phyloP scores from a whole-genome alignment of 345 rosid species.

The Nephelium lappaceum region DNA sequence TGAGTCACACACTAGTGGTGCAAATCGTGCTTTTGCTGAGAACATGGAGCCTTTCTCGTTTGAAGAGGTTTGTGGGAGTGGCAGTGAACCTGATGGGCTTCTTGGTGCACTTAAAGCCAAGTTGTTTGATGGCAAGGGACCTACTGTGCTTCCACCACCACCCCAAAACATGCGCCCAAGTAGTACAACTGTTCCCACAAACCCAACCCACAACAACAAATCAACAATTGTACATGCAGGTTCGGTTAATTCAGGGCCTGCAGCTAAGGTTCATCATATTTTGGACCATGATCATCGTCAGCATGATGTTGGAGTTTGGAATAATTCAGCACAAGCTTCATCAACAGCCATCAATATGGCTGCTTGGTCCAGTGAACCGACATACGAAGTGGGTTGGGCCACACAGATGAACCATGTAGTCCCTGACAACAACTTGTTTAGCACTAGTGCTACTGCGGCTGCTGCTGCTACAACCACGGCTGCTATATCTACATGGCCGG shows the following conservation, averaged over 20 bases:
- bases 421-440: slow-evolving; percentile 20
- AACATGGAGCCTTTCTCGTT: slow-evolving; percentile 49
- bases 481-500: slow-evolving; percentile 29
- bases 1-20: slow-evolving; percentile 5
- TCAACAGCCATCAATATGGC: slow-evolving; percentile 15
- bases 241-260: slow-evolving; percentile 1
- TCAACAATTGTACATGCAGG: slow-evolving; percentile 1
- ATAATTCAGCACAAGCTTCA: slow-evolving; percentile 17
- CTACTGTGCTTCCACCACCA: slow-evolving; percentile 11
- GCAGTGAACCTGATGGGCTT: slow-evolving; percentile 42
- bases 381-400: slow-evolving; percentile 34
- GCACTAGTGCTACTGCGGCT: background rate
- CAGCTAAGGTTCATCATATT: slow-evolving; percentile 6
- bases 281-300: slow-evolving; percentile 20
- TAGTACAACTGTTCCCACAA: too few species aligned
- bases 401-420: slow-evolving; percentile 27
- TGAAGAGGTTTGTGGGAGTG: slow-evolving; percentile 45
- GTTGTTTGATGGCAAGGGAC: slow-evolving; percentile 45
- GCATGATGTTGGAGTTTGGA: slow-evolving; percentile 27
- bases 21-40: slow-evolving; percentile 15
- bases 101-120: slow-evolving; percentile 57
- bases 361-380: slow-evolving; percentile 32
- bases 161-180: background rate
- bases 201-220: background rate
- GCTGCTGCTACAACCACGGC: background rate